Base-by-base conservation (phyloP, 2,329 filamentous ascomycete genomes). In the Scortechinia acanthostroma region DNA sequence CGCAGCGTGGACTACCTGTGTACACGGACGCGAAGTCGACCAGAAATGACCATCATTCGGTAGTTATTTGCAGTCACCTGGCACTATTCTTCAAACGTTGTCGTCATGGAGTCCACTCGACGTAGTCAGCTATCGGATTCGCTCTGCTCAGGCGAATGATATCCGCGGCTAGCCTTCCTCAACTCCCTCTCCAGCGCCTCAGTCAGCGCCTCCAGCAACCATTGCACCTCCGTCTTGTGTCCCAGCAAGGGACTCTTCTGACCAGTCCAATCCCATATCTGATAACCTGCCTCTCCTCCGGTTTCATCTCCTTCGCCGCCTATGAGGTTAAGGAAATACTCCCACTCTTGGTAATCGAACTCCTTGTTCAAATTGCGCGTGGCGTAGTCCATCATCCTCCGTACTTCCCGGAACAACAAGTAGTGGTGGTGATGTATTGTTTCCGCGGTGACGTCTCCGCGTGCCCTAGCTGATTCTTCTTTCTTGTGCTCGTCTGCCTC, bases 231-330 rank as follows among this genome's bases (percentile, higher is more conserved):
- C 1, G 53, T 58, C 43, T 64, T 60, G 19, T 58, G 61, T 3
- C 67, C 64, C 67, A 73, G 69, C 3, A 74, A 55, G 2, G 71
- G 71, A 44, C 65, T 70, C 3, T 66, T 52, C 3, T 66, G 62
- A 0, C 67, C 68, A 2, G 74, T 55, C 71, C 71, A 74, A 16
- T 66, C n/a, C 25, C 25, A 30, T n/a, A n/a, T n/a, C n/a, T n/a
- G n/a, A n/a, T n/a, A n/a, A n/a, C n/a, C n/a, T n/a, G n/a, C n/a
- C n/a, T n/a, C n/a, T n/a, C n/a, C n/a, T n/a, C n/a, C n/a, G n/a
- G n/a, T n/a, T n/a, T n/a, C n/a, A n/a, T n/a, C n/a, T n/a, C n/a
- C n/a, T 30, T 30, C 25, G 10, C 25, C 25, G 25, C 10, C 10
- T 30, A 30, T 30, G 10, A 30, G 25, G n/a, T 10, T 10, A 30